Evolutionary conservation across 495 filamentous ascomycete species (phyloP).

Genomic region (Poronia punctata): DNA sequence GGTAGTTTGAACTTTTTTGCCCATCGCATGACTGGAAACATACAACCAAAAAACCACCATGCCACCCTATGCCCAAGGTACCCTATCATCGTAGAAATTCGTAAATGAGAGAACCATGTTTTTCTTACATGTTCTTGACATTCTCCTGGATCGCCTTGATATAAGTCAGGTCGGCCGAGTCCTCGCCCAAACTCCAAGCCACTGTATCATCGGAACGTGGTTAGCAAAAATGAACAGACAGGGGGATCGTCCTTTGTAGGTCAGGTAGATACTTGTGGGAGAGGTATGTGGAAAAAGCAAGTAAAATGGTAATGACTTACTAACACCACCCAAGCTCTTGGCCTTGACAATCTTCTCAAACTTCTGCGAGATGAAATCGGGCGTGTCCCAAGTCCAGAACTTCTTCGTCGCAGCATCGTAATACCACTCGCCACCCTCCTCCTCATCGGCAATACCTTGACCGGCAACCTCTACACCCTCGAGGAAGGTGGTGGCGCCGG

Average conservation of each 20-base stretch:
- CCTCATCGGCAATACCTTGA: slow-evolving; percentile 43
- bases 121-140: too few species aligned
- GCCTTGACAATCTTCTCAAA: slow-evolving; percentile 51
- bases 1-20: too few species aligned
- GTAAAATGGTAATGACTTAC: slow-evolving; percentile 20
- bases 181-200: slow-evolving; percentile 58
- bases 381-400: slow-evolving; percentile 67
- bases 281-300: neutral
- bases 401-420: slow-evolving; percentile 44
- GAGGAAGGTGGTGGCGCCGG: slow-evolving; percentile 47
- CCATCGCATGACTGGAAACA: too few species aligned
- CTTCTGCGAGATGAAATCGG: slow-evolving; percentile 49
- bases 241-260: neutral
- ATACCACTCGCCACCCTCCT: slow-evolving; percentile 54
- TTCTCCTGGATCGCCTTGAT: slow-evolving; percentile 49
- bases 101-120: too few species aligned
- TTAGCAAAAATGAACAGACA: slow-evolving; percentile 4
- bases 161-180: slow-evolving; percentile 48
- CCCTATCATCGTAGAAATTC: too few species aligned
- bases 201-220: slow-evolving; percentile 16
- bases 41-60: too few species aligned
- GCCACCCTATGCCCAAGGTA: too few species aligned
- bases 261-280: too few species aligned
- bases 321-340: slow-evolving; percentile 51
- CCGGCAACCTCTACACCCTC: slow-evolving; percentile 19